Evolutionary conservation across 352 stramenopile genomes (phyloP), one percentile per base, ranked within the genome.

Genomic region (Pythium brassicae): DNA sequence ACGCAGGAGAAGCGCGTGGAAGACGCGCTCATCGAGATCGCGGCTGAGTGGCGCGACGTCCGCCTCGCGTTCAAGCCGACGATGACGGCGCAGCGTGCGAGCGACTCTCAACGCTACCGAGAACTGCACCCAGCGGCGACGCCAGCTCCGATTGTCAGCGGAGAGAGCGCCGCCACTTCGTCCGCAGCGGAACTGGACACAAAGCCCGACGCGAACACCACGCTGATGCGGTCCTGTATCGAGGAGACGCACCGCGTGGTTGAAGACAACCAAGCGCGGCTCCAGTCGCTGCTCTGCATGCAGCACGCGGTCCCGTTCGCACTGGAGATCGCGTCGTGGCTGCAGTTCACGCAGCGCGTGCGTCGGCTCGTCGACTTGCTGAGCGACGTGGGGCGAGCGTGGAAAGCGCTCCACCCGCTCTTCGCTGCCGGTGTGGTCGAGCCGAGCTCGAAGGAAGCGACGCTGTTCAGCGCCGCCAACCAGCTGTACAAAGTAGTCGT

Each of bases 1-100:
- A 86, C 74, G 0, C 72, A 82, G 37, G 77, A 93, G 29, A 74
- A 85, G 27, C 68, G 87, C 4, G 71, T 92, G 39, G 83, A 87
- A 50, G 55, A 66, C 17, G 72, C 68, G 1, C 46, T 93, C 0
- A 26, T 58, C 15, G 59, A 72, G 22, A 87, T 93, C 32, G 49
- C 56, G 4, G 32, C 26, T 7, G 81, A 88, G 50, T 93, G 83
- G 83, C 46, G 64, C 1, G 50, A 60, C 20, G 63, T 76, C 0
- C 55, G 59, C 1, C 76, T 90, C 44, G 43, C 63, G 15, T 83
- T 93, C 37, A 74, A 83, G 39, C n/a, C 53, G 11, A 44, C 49
- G 14, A 64, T 37, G 32, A 14, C 27, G 15, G 55, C 43, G 9
- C 27, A 29, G 19, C 7, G 17, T 7, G 19, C 10, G 12, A 27